Base-by-base conservation (phyloP, 2,329 filamentous ascomycete species). In the Cephalotrichum gorgonifer region DNA sequence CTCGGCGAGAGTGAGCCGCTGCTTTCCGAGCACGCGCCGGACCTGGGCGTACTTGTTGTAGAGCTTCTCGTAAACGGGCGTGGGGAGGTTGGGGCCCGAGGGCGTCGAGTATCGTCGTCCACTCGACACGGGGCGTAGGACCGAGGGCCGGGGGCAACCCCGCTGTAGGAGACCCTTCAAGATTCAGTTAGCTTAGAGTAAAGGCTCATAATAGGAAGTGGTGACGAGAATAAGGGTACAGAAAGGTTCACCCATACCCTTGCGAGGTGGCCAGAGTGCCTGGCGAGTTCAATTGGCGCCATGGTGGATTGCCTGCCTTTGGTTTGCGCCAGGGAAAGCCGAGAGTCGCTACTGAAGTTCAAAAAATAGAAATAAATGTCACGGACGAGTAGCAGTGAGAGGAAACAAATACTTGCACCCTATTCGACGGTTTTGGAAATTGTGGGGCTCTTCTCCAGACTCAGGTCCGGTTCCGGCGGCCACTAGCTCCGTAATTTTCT, bases 1-100 rank as follows among this genome's bases (percentile, higher is more conserved):
- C 71, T 98, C 93, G 54, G 93, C 89, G 50, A 98, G 79, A 2
- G 91, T 96, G 52, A 98, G 79, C 50, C 74, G 72, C 56, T 73
- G 71, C 51, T 68, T 58, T 44, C 84, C 85, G 30, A 96, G 76
- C 9, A 95, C 79, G 48, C 78, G 76, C 48, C 78, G 76, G 28
- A 95, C 90, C 62, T 88, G 75, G 54, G 79, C 74, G 54, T 95
- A 84, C 58, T 84, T 86, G 60, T 76, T 77, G 62, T 90, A 76
- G 47, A 95, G 85, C 67, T 84, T 89, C 57, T 84, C 75, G 68
- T 96, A 96, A 26, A 87, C 87, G 43, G 88, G 86, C 9, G 46
- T 48, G 17, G 76, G 72, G 39, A 77, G 69, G 12, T 67, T 60
- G 49, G 64, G 62, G 51, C 62, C 63, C 44, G 63, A 66, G 43